A percentile compares a stretch with the other conserved stretches of the same genome.
Conservation (phyloP, 2,329 filamentous ascomycete species). For the Pseudogymnoascus sp. region DNA sequence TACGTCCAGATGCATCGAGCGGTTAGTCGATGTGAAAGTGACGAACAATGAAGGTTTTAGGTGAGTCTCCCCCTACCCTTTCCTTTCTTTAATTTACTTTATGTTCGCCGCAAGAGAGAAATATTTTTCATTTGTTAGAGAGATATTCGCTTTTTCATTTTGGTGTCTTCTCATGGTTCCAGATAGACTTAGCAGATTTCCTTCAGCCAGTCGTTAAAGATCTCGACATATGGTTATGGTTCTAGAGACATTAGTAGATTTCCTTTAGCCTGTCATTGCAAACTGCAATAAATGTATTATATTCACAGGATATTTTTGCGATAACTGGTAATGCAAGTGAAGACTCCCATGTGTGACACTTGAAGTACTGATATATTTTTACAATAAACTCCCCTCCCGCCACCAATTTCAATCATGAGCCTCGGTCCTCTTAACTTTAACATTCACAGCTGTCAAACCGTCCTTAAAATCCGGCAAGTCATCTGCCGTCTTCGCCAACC, state of each 20-base stretch:
- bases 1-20: background rate
- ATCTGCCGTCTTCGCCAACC: constrained; percentile 40
- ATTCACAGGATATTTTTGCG: background rate
- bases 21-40: background rate
- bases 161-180: background rate
- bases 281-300: background rate
- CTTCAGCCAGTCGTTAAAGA: background rate
- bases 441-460: constrained; percentile 28
- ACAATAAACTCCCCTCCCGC: too few relatives aligned
- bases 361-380: background rate
- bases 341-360: background rate
- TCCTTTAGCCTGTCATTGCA: background rate
- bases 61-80: background rate
- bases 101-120: background rate
- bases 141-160: background rate
- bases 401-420: background rate
- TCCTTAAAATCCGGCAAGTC: constrained; percentile 47
- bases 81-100: background rate
- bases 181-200: background rate
- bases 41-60: background rate
- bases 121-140: background rate
- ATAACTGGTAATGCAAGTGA: background rate
- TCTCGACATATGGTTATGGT: background rate
- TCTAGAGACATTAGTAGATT: background rate
- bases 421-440: constrained; percentile 5